Percentiles rank a stretch among this genome's conserved stretches.
phyloP scores from a whole-genome alignment of 2,329 filamentous ascomycete species.

The Ciborinia camelliae region DNA sequence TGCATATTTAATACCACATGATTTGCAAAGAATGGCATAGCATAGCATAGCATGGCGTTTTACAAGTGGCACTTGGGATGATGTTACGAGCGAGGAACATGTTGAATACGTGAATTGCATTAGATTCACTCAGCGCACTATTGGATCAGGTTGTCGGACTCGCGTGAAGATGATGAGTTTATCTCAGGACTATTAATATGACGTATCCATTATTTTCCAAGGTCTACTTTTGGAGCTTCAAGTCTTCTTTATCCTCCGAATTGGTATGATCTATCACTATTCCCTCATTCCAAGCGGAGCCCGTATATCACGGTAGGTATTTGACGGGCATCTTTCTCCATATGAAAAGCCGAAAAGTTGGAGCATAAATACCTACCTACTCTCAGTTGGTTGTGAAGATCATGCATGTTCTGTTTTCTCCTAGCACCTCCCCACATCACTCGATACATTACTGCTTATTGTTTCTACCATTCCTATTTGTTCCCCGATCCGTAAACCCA shows the following conservation, averaged over 20 bases:
- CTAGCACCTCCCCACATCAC: too few species aligned
- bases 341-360: too few species aligned
- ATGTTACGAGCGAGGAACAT: background rate
- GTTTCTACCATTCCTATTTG: background rate
- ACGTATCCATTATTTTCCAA: background rate
- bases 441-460: too few species aligned
- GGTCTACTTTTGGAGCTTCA: background rate
- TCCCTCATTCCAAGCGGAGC: background rate
- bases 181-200: background rate
- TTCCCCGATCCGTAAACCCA: background rate
- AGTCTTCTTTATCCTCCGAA: background rate
- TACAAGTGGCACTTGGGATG: background rate
- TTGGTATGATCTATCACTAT: background rate
- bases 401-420: too few species aligned
- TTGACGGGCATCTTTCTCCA: background rate
- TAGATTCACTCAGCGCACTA: background rate
- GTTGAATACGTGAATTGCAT: background rate
- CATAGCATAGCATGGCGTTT: slow-evolving; percentile 4
- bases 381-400: too few species aligned
- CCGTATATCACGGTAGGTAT: too few species aligned
- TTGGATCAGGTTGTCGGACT: background rate
- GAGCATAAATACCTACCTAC: background rate
- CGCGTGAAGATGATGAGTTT: background rate
- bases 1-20: background rate
- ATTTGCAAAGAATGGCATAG: background rate